Evolutionary conservation across 345 rosid genomes (phyloP), one percentile per base, ranked within the genome.

Genomic region (Salix exigua): DNA sequence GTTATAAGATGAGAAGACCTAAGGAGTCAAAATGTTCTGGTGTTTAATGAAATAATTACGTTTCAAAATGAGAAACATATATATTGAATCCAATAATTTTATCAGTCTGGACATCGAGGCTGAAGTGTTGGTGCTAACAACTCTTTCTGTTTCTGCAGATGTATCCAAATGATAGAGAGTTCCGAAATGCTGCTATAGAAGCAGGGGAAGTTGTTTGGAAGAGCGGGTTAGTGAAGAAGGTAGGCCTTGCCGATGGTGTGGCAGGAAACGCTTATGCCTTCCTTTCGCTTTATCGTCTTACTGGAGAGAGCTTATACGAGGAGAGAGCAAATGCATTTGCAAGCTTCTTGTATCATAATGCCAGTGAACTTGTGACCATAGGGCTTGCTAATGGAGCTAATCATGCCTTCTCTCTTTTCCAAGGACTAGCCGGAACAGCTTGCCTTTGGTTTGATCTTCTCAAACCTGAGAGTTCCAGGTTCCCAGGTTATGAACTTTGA

Each of bases 151-250:
- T 73, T 23, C 12, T 28, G 12, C 77, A 88, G 92, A 88, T 87
- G 68, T 94, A 89, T 81, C 87, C 89, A 18, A 78, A 75, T 1
- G 97, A 91, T 21, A 85, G 91, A 62, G 96, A 95, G 33, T 91
- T 95, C 71, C 91, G 97, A 0, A 87, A 88, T 66, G 97, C 89
- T 2, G 97, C 99, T 0, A 88, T 91, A 80, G 99, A 95, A 83
- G 99, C 99, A 37, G 97, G 99, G 68, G 97, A 95, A 78, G 97
- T 95, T 3, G 97, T 95, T 42, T 95, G 97, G 97, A 95, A 90
- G 79, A 93, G 81, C 69, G 97, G 97, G 40, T 83, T 91, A 70
- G 87, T 87, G 79, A 93, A 93, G 80, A 91, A 91, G 79, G 91
- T 84, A 11, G 97, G 97, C 38, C 88, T 95, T 14, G 93, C 93